These are phyloP conservation scores for Irpex sp. DNA, from an alignment of 1,284 basidiomycete species.

Conservation along the genomic window DNA sequence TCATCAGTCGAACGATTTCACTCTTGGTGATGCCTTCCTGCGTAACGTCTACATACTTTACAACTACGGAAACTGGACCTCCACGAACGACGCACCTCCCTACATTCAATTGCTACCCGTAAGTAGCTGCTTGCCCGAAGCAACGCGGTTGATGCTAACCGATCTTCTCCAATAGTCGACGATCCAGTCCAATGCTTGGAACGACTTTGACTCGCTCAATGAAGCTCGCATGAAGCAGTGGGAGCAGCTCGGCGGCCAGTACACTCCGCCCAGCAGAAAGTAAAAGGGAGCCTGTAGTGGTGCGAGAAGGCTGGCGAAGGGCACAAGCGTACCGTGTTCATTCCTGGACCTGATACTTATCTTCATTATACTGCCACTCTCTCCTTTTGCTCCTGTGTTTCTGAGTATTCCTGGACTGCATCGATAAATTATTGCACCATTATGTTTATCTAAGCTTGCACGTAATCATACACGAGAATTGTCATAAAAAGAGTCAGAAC, in stretches of 20 bases:
- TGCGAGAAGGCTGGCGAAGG: too few species aligned
- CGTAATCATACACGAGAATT: neutral
- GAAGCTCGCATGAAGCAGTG: constrained; percentile 7
- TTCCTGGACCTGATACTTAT: too few species aligned
- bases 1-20: neutral
- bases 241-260: constrained; percentile 2
- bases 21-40: constrained; percentile 17
- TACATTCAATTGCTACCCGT: constrained; percentile 17
- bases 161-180: neutral
- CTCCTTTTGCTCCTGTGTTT: too few species aligned
- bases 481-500: neutral
- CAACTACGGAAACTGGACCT: constrained; percentile 15
- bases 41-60: constrained; percentile 19
- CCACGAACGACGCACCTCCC: constrained; percentile 6
- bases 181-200: constrained; percentile 4
- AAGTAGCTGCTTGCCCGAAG: constrained; percentile 1
- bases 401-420: too few species aligned
- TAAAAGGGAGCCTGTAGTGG: neutral
- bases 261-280: neutral
- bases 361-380: too few species aligned
- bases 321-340: too few species aligned
- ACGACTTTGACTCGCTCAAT: constrained; percentile 4
- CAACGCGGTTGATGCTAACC: neutral
- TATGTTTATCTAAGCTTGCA: neutral
- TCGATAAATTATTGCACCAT: neutral